phyloP scores from a whole-genome alignment of 2,329 filamentous ascomycete genomes.

The Knufia fluminis region DNA sequence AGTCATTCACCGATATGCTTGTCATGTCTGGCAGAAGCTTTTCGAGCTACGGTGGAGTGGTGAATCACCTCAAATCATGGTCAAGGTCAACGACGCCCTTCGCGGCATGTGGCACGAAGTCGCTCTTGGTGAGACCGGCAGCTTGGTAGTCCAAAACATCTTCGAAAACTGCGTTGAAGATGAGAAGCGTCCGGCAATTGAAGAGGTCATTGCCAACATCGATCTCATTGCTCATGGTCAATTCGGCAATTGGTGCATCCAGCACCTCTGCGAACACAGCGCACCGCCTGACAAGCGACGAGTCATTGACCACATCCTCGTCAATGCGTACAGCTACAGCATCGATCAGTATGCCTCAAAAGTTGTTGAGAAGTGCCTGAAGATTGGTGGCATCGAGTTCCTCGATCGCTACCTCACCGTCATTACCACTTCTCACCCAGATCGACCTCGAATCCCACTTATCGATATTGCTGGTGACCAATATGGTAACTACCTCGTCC shows the following conservation, averaged over 20 bases:
- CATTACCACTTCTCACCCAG: slow-evolving; percentile 81
- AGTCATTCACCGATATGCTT: slow-evolving; percentile 96
- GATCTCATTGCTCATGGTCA: slow-evolving; percentile 95
- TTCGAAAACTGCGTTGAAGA: slow-evolving; percentile 99
- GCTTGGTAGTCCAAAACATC: slow-evolving; percentile 96
- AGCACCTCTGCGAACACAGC: slow-evolving; percentile 97
- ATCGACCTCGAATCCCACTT: slow-evolving; percentile 88
- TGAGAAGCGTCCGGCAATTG: slow-evolving; percentile 96
- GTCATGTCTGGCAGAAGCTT: slow-evolving; percentile 98
- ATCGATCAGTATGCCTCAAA: slow-evolving; percentile 99
- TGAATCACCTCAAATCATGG: slow-evolving; percentile 95
- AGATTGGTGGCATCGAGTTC: slow-evolving; percentile 87
- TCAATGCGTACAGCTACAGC: slow-evolving; percentile 89
- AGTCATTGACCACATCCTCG: slow-evolving; percentile 90
- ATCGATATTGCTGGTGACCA: slow-evolving; percentile 98
- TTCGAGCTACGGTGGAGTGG: slow-evolving; percentile 96
- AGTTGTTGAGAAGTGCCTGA: slow-evolving; percentile 97
- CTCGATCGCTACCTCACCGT: slow-evolving; percentile 85
- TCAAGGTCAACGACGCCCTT: slow-evolving; percentile 86
- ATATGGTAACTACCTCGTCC: slow-evolving; percentile 96
- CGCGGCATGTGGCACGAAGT: slow-evolving; percentile 98
- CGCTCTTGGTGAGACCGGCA: slow-evolving; percentile 91
- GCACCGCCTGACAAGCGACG: slow-evolving; percentile 82
- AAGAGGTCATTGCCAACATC: slow-evolving; percentile 89
- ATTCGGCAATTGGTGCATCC: slow-evolving; percentile 99